Conservation (phyloP, 1,284 basidiomycete species). For the Malassezia yamatoensis region DNA sequence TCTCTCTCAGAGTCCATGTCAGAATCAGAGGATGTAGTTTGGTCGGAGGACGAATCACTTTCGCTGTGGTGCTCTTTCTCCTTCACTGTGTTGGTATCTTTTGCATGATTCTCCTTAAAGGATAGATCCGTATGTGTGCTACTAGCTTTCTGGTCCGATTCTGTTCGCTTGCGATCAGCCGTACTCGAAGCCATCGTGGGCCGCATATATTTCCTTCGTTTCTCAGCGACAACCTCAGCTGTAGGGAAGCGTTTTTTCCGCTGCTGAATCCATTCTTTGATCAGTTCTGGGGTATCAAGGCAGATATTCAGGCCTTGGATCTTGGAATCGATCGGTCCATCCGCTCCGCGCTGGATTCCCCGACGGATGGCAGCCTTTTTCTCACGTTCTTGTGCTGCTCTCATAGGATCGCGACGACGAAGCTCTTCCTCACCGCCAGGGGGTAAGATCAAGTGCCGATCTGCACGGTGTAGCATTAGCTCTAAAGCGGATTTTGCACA, state of each 20-base stretch:
- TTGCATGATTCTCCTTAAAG: no score
- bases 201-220: constrained; percentile 1
- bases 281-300: constrained; percentile 39
- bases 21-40: background rate
- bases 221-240: constrained; percentile 26
- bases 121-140: no score
- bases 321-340: constrained; percentile 33
- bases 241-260: constrained; percentile 44
- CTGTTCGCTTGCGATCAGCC: no score
- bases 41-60: no score
- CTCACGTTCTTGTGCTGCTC: constrained; percentile 32
- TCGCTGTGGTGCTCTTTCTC: no score
- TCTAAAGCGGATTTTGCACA: constrained; percentile 17
- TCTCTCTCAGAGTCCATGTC: constrained; percentile 18
- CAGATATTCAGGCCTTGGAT: constrained; percentile 44
- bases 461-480: constrained; percentile 40
- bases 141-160: no score
- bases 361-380: constrained; percentile 16
- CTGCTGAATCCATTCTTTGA: constrained; percentile 44
- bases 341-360: constrained; percentile 17
- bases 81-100: no score
- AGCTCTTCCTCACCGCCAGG: constrained; percentile 38
- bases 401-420: constrained; percentile 34
- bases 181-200: no score
- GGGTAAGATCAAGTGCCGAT: constrained; percentile 41